phyloP scores from a whole-genome alignment of 257 asterid species.

The Verbena officinalis region DNA sequence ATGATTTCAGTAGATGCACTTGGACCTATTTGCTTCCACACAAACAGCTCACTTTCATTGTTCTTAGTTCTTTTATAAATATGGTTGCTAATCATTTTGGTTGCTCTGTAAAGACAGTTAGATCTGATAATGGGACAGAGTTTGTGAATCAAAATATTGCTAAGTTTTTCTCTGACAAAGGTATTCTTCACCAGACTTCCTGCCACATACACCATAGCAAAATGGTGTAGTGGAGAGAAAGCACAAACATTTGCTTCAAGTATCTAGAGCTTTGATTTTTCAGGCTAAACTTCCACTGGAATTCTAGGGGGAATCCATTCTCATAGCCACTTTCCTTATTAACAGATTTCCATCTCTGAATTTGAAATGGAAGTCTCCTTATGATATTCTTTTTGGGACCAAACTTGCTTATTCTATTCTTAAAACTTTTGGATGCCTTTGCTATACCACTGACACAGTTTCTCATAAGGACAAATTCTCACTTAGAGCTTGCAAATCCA shows the following conservation, averaged over 20 bases:
- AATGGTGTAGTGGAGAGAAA: background rate
- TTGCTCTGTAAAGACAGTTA: background rate
- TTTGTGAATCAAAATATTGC: background rate
- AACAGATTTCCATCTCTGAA: background rate
- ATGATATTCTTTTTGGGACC: no score
- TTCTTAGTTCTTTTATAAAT: background rate
- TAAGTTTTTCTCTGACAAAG: background rate
- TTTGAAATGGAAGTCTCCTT: background rate
- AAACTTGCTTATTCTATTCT: no score
- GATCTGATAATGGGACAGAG: background rate
- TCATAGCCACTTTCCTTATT: background rate
- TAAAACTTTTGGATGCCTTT: no score
- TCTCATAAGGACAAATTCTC: no score
- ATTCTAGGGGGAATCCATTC: background rate
- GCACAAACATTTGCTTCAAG: background rate
- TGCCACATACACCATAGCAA: background rate
- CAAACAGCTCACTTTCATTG: background rate
- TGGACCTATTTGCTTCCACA: background rate
- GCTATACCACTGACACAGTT: no score
- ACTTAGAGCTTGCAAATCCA: no score
- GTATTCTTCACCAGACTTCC: background rate
- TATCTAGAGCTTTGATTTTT: background rate
- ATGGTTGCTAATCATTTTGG: background rate
- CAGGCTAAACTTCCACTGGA: background rate
- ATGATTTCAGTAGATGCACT: background rate